These are phyloP conservation scores for Fusarium decemcellulare DNA, from an alignment of 2,329 filamentous ascomycete genomes.

Conservation along the genomic window DNA sequence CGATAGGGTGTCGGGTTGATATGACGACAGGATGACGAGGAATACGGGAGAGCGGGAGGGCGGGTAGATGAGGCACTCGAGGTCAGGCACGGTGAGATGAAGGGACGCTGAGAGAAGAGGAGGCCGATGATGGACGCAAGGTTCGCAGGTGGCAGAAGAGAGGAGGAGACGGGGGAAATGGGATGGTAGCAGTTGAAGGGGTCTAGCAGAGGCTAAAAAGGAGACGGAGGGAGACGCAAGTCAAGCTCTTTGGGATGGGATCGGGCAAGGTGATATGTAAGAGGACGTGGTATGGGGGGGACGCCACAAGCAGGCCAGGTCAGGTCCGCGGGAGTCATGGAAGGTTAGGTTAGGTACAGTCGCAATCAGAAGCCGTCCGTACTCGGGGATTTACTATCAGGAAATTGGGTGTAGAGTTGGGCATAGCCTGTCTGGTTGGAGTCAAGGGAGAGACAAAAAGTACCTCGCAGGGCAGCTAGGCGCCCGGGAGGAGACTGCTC, in stretches of 20 bases:
- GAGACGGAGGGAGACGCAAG: conserved; percentile 23
- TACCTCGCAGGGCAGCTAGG: conserved; percentile 20
- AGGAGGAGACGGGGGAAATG: conserved; percentile 25
- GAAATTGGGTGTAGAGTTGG: neutral
- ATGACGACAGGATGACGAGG: conserved; percentile 27
- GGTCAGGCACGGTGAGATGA: conserved; percentile 20
- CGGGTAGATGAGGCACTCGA: conserved; percentile 15
- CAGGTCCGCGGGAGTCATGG: conserved; percentile 9
- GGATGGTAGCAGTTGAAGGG: conserved; percentile 37
- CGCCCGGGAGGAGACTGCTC: conserved; percentile 8
- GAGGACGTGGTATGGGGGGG: conserved; percentile 33
- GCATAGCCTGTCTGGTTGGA: neutral
- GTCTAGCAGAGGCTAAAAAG: conserved; percentile 43
- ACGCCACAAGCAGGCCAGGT: conserved; percentile 42
- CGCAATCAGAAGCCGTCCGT: neutral
- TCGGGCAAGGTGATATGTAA: conserved; percentile 18
- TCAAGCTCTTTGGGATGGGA: neutral
- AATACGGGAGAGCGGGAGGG: conserved; percentile 12
- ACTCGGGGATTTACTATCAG: conserved; percentile 7
- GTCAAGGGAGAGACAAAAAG: conserved; percentile 11
- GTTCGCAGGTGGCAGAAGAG: conserved; percentile 9
- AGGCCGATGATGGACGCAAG: conserved; percentile 17
- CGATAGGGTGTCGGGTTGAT: conserved; percentile 5
- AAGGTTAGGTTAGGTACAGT: neutral
- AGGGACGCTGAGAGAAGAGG: conserved; percentile 17